Evolutionary conservation across 1,139 yeast genomes (phyloP).

Genomic region (Geotrichum australiense): DNA sequence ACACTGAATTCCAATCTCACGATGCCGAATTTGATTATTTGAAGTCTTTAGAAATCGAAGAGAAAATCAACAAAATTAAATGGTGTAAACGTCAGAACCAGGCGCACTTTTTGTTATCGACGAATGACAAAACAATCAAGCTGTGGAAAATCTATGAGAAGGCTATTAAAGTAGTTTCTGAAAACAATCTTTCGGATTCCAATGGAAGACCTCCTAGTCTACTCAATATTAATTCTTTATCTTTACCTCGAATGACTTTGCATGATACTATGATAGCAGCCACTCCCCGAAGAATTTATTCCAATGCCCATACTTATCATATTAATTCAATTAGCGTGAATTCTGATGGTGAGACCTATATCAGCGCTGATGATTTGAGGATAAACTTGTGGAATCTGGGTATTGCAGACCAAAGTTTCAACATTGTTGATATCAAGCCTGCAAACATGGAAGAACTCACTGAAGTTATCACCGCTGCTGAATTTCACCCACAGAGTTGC

Average conservation of each 20-base stretch:
- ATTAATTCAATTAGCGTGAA: constrained; percentile 92
- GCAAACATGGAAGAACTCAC: constrained; percentile 98
- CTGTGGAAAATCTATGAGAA: constrained; percentile 95
- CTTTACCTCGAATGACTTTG: constrained; percentile 77
- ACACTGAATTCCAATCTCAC: constrained; percentile 96
- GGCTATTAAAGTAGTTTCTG: constrained; percentile 84
- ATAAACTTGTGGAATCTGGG: constrained; percentile 94
- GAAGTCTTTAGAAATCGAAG: constrained; percentile 94
- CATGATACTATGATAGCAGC: constrained; percentile 96
- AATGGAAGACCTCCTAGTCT: constrained; percentile 27
- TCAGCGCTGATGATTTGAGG: constrained; percentile 90
- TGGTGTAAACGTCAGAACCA: constrained; percentile 89
- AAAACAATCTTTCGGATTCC: constrained; percentile 64
- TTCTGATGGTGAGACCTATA: constrained; percentile 92
- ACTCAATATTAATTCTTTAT: constrained; percentile 39
- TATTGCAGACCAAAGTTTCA: constrained; percentile 91
- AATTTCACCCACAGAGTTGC: constrained; percentile 90
- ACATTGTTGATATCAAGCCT: constrained; percentile 94
- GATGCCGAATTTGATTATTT: constrained; percentile 98
- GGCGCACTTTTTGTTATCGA: constrained; percentile 80
- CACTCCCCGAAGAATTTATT: constrained; percentile 83
- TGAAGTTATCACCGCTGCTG: constrained; percentile 97
- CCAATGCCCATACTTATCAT: constrained; percentile 97
- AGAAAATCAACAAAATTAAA: constrained; percentile 93
- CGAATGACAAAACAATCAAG: constrained; percentile 96